A percentile compares a stretch with the other conserved stretches of the same genome.
Evolutionary conservation across 345 rosid species (phyloP).

Genomic region (Populus ilicifolia): DNA sequence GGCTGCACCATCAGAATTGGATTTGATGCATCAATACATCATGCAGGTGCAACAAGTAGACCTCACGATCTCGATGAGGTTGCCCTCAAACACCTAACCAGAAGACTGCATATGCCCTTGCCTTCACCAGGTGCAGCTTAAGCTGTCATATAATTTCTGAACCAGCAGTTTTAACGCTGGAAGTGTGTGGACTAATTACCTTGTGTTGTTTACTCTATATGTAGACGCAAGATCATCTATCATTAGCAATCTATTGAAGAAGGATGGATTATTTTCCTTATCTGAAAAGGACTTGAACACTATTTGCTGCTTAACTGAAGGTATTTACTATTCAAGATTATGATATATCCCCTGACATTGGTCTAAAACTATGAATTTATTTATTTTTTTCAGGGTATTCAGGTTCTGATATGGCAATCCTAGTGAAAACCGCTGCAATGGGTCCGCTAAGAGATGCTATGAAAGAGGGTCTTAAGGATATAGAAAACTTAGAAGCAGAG

Average conservation of each 20-base stretch:
- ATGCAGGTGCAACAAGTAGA: slow-evolving; percentile 88
- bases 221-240: slow-evolving; percentile 98
- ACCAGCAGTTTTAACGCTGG: no score
- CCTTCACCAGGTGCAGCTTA: slow-evolving; percentile 70
- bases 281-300: slow-evolving; percentile 55
- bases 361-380: neutral
- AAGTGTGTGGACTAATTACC: no score
- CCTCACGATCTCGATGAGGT: slow-evolving; percentile 99
- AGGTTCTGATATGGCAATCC: slow-evolving; percentile 94
- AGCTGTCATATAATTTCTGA: no score
- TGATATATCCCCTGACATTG: neutral
- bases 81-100: slow-evolving; percentile 86
- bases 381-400: slow-evolving; percentile 61
- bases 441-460: slow-evolving; percentile 97
- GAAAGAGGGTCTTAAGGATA: slow-evolving; percentile 46
- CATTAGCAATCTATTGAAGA: slow-evolving; percentile 62
- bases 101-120: slow-evolving; percentile 87
- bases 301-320: slow-evolving; percentile 80
- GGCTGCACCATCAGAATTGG: neutral
- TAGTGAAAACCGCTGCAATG: slow-evolving; percentile 94
- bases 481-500: no score
- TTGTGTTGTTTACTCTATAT: slow-evolving; percentile 11
- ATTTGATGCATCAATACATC: slow-evolving; percentile 5
- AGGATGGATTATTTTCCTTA: slow-evolving; percentile 81
- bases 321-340: slow-evolving; percentile 25